phyloP scores from a whole-genome alignment of 495 filamentous ascomycete species.

The Trichoderma reesei region DNA sequence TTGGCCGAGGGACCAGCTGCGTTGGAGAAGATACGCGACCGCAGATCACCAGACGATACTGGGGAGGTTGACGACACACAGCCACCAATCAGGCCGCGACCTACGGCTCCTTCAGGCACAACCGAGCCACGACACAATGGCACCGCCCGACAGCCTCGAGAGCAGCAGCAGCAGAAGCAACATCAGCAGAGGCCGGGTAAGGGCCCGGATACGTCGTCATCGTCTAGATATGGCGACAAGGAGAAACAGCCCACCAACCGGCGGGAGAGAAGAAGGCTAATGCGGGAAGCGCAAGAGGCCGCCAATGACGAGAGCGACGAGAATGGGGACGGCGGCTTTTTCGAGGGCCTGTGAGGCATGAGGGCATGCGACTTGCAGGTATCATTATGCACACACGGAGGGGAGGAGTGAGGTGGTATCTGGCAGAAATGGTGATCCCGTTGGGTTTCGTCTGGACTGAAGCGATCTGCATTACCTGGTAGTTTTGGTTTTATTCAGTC shows the following conservation, averaged over 20 bases:
- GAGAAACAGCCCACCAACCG: background rate
- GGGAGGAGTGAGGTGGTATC: background rate
- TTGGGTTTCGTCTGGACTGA: no score
- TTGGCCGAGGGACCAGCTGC: constrained; percentile 51
- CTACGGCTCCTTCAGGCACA: background rate
- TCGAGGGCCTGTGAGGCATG: constrained; percentile 17
- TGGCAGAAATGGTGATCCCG: no score
- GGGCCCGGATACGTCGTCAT: background rate
- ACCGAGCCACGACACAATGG: background rate
- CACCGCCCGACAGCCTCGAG: background rate
- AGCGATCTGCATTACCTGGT: no score
- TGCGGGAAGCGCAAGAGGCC: constrained; percentile 1
- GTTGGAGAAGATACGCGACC: constrained; percentile 44
- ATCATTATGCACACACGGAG: background rate
- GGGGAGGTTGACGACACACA: background rate
- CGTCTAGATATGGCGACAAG: background rate
- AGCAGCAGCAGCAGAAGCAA: background rate
- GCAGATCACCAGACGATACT: constrained; percentile 12
- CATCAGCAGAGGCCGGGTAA: background rate
- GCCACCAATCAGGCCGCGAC: constrained; percentile 1
- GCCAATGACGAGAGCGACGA: constrained; percentile 8
- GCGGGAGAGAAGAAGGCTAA: constrained; percentile 6
- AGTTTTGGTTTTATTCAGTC: no score
- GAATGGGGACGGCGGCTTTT: constrained; percentile 20
- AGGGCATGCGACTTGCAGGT: background rate